Base-by-base conservation (phyloP, 1,284 basidiomycete genomes). In the Anthracocystis panici-leucophaei region DNA sequence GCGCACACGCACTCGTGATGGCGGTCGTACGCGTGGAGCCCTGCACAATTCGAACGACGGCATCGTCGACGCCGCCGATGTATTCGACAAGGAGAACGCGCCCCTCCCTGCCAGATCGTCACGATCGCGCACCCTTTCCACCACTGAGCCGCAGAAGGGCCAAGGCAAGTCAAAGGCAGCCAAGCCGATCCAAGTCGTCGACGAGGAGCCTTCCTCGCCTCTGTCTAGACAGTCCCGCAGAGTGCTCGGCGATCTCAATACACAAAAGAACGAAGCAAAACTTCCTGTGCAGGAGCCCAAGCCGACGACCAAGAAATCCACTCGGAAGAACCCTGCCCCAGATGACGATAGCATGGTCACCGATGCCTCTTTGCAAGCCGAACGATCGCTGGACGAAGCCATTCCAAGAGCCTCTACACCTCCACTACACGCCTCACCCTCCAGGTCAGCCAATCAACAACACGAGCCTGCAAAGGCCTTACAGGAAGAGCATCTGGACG, bases 261-360 rank as follows among this genome's bases (percentile, higher is more conserved):
- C 50, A 16, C 55, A 63, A n/a, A 62, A 52, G 21, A 50, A 21
- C 14, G 25, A 35, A 4, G 25, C 48, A 2, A 25, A 57, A 18
- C 45, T n/a, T 20, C 23, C 31, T 10, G 14, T 27, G 14, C 60
- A 42, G 21, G 11, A 54, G 21, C 11, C 60, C 3, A 73, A 48
- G 35, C 4, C 58, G 5, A 29, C 45, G 3, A 10, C 21, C 6
- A 59, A 49, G 33, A 61, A 57, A 10, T 10, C 51, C 0, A 33
- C 41, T 33, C 50, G 46, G 51, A 64, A 50, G n/a, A 38, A 57
- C 3, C 27, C 50, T 9, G 29, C 48, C 8, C 23, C 53, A 2
- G 69, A 77, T 2, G 75, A 73, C 31, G 69, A 77, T 21, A 73
- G 70, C 60, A 71, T 71, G 64, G 67, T 53, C 10, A 44, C 64